Evolutionary conservation across 2,329 filamentous ascomycete genomes (phyloP).

Genomic region (Cladophialophora yegresii): DNA sequence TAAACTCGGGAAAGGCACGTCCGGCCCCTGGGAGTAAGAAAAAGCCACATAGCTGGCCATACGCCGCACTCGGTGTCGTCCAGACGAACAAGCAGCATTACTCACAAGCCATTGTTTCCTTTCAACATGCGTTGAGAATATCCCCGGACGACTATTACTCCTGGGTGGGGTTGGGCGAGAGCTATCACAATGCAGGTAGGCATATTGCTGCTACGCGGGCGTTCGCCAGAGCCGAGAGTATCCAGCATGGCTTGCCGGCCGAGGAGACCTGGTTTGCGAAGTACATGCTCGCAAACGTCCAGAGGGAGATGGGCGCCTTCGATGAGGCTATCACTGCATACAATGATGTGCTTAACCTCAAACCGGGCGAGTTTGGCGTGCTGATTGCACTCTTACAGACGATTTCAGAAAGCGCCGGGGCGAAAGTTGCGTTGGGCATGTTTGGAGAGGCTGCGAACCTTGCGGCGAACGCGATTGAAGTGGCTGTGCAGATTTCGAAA

Average conservation of each 20-base stretch:
- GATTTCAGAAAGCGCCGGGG: constrained; percentile 76
- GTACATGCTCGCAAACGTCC: constrained; percentile 95
- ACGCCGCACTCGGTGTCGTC: constrained; percentile 87
- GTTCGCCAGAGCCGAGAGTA: constrained; percentile 77
- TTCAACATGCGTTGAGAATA: constrained; percentile 83
- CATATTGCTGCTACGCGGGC: constrained; percentile 94
- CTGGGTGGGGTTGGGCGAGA: constrained; percentile 95
- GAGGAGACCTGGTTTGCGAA: constrained; percentile 90
- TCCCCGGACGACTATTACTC: constrained; percentile 87
- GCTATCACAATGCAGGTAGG: constrained; percentile 89
- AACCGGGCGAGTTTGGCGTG: constrained; percentile 79
- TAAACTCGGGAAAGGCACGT: constrained; percentile 91
- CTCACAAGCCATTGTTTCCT: constrained; percentile 82
- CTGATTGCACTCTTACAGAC: constrained; percentile 85
- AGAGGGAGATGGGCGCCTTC: constrained; percentile 86
- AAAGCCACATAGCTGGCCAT: constrained; percentile 93
- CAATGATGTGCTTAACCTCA: constrained; percentile 66
- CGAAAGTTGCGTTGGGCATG: constrained; percentile 75
- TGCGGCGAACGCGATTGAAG: constrained; percentile 67
- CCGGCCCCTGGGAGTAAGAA: constrained; percentile 90
- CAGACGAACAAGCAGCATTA: constrained; percentile 95
- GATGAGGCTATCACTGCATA: constrained; percentile 80
- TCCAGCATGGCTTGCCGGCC: constrained; percentile 64
- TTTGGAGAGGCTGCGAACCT: constrained; percentile 80
- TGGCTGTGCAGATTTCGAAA: constrained; percentile 64